Evolutionary conservation across 1,284 basidiomycete species (phyloP), one percentile per base, ranked within the genome.

Genomic region (Phylloporus gajari): DNA sequence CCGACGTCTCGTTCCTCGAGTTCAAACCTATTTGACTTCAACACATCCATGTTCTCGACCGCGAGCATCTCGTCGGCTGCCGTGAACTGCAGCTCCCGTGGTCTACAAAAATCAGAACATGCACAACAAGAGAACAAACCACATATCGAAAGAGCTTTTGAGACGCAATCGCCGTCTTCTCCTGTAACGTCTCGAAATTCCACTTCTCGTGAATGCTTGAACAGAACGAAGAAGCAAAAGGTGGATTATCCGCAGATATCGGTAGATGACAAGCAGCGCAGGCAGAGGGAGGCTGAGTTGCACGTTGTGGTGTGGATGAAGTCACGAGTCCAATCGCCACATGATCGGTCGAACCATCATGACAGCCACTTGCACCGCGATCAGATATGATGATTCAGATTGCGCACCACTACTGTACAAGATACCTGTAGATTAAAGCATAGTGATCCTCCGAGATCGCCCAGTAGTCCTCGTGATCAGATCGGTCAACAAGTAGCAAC

Each of bases 131-230:
- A 27, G 4, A 35, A 5, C 40, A n/a, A 32, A 30, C 58, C n/a
- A 27, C 91, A 72, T 74, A 96, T 94, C 87, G 88, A 78, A 97
- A 91, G 15, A 99, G 86, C 72, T 87, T 90, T 80, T 99, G 97
- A 7, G 94, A 95, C 75, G 94, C 90, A 70, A 99, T 97, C 70
- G 88, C 90, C 5, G 97, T 98, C 38, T 93, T 95, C 72, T 89
- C 88, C 83, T 99, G 97, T 72, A 99, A 84, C 5, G 90, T 94
- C 86, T 99, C 97, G 81, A 99, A 99, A 80, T 99, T 99, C 85
- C 94, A 99, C 86, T 99, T 99, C 84, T 99, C 98, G n/a, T n/a
- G n/a, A n/a, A n/a, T n/a, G n/a, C n/a, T n/a, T n/a, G n/a, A n/a
- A n/a, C n/a, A n/a, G n/a, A n/a, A n/a, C n/a, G n/a, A n/a, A n/a